Base-by-base conservation (phyloP, 495 filamentous ascomycete genomes). In the Neurospora hispaniola region DNA sequence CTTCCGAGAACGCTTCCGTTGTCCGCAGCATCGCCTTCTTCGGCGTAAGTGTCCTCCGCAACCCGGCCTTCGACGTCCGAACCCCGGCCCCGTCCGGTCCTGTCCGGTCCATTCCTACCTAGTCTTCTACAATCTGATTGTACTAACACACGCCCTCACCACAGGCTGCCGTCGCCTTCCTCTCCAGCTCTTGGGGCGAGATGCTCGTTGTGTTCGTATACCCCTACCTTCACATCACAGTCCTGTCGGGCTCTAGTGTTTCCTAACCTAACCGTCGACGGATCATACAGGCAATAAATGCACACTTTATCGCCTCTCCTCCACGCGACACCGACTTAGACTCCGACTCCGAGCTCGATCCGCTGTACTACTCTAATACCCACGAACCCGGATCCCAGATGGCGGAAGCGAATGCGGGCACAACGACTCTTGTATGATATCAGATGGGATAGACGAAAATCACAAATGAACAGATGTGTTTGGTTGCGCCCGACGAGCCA, bases 1-100 rank as follows among this genome's bases (percentile, higher is more conserved):
- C 86, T 71, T 82, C 91, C 39, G 92, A 95, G 82, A 94, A 95
- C 81, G 85, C 90, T 69, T 86, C 89, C 72, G 88, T 94, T 73
- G 90, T 94, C 74, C 86, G 89, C 78, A 93, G 91, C 77, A 76
- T 94, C 72, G 83, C 89, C 73, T 78, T 92, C 70, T 94, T 94
- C 78, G 89, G 89, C 70, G 92, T 94, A 85, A 74, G 91, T 87
- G 20, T 35, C 9, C 5, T 6, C 66, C 20, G 11, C 41, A 42
- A 27, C 14, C 71, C 8, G 8, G 12, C 42, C 39, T 40, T 1
- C 39, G 39, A 40, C 39, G 39, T 5, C 39, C 39, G 39, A 9
- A 38, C 44, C n/a, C n/a, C 3, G 42, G 31, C 40, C 35, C 20
- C 35, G 9, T 31, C 39, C 42, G 42, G 5, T 16, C 42, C 42